phyloP scores from a whole-genome alignment of 805 yeast species.

The Lachancea fermentati region DNA sequence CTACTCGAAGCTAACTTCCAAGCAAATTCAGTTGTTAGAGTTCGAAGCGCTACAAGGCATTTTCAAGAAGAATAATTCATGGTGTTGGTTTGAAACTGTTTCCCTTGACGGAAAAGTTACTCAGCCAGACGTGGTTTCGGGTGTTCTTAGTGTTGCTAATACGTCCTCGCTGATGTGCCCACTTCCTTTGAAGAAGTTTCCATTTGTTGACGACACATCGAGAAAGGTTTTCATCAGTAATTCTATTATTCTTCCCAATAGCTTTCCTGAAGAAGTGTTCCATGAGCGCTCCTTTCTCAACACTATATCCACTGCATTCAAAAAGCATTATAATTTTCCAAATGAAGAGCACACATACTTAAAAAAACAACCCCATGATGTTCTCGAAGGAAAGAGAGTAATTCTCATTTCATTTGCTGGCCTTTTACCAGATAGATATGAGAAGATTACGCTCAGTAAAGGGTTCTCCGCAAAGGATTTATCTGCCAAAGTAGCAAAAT shows the following conservation, averaged over 20 bases:
- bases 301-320: conserved; percentile 32
- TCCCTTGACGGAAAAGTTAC: conserved; percentile 11
- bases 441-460: conserved; percentile 24
- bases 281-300: conserved; percentile 33
- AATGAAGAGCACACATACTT: conserved; percentile 35
- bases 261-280: conserved; percentile 21
- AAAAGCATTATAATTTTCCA: conserved; percentile 35
- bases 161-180: conserved; percentile 30
- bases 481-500: conserved; percentile 23
- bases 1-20: conserved; percentile 23
- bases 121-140: conserved; percentile 14
- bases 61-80: conserved; percentile 18
- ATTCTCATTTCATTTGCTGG: conserved; percentile 31
- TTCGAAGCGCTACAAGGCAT: conserved; percentile 24
- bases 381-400: conserved; percentile 21
- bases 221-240: conserved; percentile 23
- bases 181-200: conserved; percentile 23
- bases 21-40: conserved; percentile 24
- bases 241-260: conserved; percentile 29
- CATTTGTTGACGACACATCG: conserved; percentile 13
- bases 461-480: conserved; percentile 27
- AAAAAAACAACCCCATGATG: conserved; percentile 18
- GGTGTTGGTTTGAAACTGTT: conserved; percentile 32
- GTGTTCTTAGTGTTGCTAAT: conserved; percentile 25
- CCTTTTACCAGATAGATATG: conserved; percentile 30